These are phyloP conservation scores for Prunus fruticosa DNA, from an alignment of 306 rosid genomes.

Conservation along the genomic window DNA sequence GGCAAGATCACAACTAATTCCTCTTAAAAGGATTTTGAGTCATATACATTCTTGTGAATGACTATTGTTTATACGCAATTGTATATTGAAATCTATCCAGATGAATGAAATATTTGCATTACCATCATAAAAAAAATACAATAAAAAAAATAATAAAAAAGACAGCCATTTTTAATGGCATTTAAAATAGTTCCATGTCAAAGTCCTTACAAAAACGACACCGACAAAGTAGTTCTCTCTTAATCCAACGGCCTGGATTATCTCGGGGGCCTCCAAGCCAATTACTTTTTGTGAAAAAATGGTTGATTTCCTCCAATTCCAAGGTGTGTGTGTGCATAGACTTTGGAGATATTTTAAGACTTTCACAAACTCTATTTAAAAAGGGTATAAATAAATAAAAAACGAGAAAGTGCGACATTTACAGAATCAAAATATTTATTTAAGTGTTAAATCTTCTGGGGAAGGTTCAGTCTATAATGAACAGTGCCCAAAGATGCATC, in stretches of 20 bases:
- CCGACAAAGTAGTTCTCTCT: not conserved
- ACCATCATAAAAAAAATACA: not conserved
- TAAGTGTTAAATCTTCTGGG: conserved; percentile 25
- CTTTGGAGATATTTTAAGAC: not conserved
- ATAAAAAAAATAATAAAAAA: not conserved
- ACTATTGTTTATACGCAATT: no score
- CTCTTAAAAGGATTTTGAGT: no score
- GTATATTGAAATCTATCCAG: not conserved
- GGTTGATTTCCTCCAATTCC: conserved; percentile 4
- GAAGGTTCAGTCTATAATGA: conserved; percentile 43
- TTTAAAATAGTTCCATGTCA: not conserved
- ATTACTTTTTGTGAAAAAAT: conserved; percentile 2
- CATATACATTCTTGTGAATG: no score
- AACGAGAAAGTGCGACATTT: not conserved
- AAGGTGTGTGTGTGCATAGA: not conserved
- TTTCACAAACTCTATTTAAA: not conserved
- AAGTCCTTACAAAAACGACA: not conserved
- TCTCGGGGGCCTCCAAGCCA: not conserved
- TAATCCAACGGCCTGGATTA: not conserved
- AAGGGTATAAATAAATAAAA: not conserved
- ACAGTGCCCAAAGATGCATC: conserved; percentile 38
- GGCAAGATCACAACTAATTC: no score
- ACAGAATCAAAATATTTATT: conserved; percentile 21
- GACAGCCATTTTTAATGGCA: not conserved
- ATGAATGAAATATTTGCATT: not conserved